Evolutionary conservation across 208 protist species (phyloP).

Genomic region (Trypanosoma avium): DNA sequence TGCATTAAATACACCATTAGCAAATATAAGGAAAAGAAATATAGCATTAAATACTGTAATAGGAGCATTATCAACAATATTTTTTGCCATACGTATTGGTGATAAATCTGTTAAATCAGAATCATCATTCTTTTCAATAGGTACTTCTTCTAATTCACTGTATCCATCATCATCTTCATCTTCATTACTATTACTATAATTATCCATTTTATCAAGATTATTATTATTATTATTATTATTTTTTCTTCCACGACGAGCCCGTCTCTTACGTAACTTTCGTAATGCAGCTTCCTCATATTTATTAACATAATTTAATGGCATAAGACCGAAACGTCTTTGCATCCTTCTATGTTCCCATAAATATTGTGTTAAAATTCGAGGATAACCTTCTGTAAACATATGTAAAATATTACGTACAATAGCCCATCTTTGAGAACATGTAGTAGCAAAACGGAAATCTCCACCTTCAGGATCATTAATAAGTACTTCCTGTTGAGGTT

Average conservation of each 20-base stretch:
- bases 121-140: conserved; percentile 46
- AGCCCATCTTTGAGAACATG: conserved; percentile 38
- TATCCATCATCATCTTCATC: conserved; percentile 10
- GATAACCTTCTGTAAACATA: conserved; percentile 91
- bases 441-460: conserved; percentile 66
- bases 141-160: conserved; percentile 30
- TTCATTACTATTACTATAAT: too few relatives aligned
- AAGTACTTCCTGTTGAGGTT: conserved; percentile 46
- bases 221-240: conserved; percentile 37
- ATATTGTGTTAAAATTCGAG: conserved; percentile 87
- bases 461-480: conserved; percentile 86
- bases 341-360: conserved; percentile 83
- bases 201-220: too few relatives aligned
- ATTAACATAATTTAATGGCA: conserved; percentile 76
- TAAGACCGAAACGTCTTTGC: conserved; percentile 72
- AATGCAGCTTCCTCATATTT: conserved; percentile 80
- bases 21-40: conserved; percentile 78
- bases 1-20: conserved; percentile 89
- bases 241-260: conserved; percentile 37
- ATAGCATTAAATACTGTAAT: conserved; percentile 75
- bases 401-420: conserved; percentile 89
- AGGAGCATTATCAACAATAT: conserved; percentile 83
- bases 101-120: conserved; percentile 54
- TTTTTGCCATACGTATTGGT: conserved; percentile 80
- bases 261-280: conserved; percentile 53